Evolutionary conservation across 1,284 basidiomycete genomes (phyloP).

Genomic region (Sanghuangporus baumii): DNA sequence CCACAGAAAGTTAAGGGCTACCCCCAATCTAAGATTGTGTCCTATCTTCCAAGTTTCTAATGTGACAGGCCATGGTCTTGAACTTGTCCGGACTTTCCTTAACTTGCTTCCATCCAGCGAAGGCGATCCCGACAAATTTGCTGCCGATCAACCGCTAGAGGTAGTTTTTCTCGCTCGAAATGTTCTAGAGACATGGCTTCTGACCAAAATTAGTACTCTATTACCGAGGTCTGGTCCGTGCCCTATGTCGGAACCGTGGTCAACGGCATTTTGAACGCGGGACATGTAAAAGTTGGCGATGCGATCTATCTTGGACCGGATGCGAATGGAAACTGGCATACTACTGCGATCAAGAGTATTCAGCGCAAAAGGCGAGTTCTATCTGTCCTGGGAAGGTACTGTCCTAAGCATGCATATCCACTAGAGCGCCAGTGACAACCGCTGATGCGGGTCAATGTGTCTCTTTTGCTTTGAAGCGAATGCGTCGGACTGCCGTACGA

Average conservation of each 20-base stretch:
- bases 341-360: conserved; percentile 84
- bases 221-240: conserved; percentile 85
- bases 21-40: conserved; percentile 54
- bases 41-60: conserved; percentile 95
- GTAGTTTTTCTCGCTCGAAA: conserved; percentile 31
- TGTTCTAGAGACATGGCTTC: background rate
- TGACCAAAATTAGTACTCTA: conserved; percentile 50
- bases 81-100: conserved; percentile 76
- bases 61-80: conserved; percentile 90
- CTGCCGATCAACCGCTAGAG: conserved; percentile 85
- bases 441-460: conserved; percentile 96
- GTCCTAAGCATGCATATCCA: background rate
- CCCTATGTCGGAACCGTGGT: conserved; percentile 96
- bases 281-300: conserved; percentile 77
- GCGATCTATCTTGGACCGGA: conserved; percentile 87
- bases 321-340: conserved; percentile 84
- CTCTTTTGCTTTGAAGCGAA: conserved; percentile 88
- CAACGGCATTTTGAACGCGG: conserved; percentile 84
- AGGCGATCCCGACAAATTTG: conserved; percentile 73
- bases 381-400: background rate
- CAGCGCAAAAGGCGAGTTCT: conserved; percentile 78
- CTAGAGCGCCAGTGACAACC: conserved; percentile 71
- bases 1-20: background rate
- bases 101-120: conserved; percentile 85
- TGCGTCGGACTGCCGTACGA: conserved; percentile 76